These are phyloP conservation scores for Lactarius quietus DNA, from an alignment of 768 basidiomycete species.

Conservation along the genomic window DNA sequence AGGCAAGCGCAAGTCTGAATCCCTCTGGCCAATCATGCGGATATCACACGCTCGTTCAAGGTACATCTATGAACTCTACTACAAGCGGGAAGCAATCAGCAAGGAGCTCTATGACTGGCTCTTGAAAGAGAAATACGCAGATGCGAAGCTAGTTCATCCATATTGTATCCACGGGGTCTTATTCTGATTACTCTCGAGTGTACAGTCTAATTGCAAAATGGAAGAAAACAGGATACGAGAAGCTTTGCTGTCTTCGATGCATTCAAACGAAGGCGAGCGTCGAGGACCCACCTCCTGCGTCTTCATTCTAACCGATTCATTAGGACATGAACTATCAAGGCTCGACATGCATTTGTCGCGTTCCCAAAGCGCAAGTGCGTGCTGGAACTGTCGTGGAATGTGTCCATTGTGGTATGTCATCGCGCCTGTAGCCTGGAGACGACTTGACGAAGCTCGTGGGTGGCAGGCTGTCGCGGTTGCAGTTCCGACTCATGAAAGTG, in stretches of 20 bases:
- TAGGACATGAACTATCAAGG: slow-evolving; percentile 99
- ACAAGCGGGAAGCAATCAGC: slow-evolving; percentile 95
- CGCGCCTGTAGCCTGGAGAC: slow-evolving; percentile 1
- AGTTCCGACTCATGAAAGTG: slow-evolving; percentile 72
- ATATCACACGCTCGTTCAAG: slow-evolving; percentile 94
- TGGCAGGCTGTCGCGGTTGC: slow-evolving; percentile 80
- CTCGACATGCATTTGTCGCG: slow-evolving; percentile 95
- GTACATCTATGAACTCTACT: slow-evolving; percentile 98
- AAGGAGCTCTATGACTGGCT: slow-evolving; percentile 96
- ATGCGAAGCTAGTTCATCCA: slow-evolving; percentile 71
- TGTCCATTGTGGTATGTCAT: slow-evolving; percentile 85
- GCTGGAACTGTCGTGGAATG: slow-evolving; percentile 92
- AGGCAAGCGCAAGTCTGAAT: slow-evolving; percentile 93
- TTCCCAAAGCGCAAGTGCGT: slow-evolving; percentile 91
- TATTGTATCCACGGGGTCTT: neutral
- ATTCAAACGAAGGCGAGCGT: slow-evolving; percentile 81
- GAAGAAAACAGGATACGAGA: slow-evolving; percentile 99
- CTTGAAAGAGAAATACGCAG: slow-evolving; percentile 94
- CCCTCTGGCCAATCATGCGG: slow-evolving; percentile 97
- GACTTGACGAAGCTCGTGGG: slow-evolving; percentile 18
- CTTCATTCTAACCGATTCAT: neutral
- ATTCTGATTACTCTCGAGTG: neutral
- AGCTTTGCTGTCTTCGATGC: slow-evolving; percentile 93
- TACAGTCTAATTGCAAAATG: slow-evolving; percentile 93
- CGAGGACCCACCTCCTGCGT: neutral